A percentile compares a stretch with the other conserved stretches of the same genome.
phyloP scores from a whole-genome alignment of 176 grass and related monocot species.

The Eremochloa ophiuroides region DNA sequence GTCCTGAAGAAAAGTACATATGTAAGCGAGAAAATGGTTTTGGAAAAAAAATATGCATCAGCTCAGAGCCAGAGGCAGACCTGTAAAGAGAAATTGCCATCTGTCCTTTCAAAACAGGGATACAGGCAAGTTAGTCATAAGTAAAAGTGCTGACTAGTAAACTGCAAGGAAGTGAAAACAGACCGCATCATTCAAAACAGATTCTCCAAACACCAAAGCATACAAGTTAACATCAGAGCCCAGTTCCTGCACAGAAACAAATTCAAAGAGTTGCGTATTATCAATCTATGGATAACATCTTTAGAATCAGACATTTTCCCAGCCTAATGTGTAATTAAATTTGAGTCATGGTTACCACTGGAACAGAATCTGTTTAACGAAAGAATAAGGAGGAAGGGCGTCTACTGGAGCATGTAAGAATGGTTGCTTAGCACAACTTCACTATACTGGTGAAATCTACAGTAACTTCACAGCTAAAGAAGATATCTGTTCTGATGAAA shows the following conservation, averaged over 20 bases:
- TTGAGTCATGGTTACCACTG: background rate
- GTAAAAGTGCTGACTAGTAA: background rate
- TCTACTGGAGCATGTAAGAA: background rate
- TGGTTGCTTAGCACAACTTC: background rate
- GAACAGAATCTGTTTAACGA: slow-evolving; percentile 3
- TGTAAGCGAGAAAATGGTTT: slow-evolving; percentile 31
- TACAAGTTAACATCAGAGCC: slow-evolving; percentile 95
- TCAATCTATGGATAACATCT: slow-evolving; percentile 8
- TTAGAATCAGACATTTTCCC: background rate
- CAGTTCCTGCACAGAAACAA: slow-evolving; percentile 73
- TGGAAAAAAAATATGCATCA: slow-evolving; percentile 9
- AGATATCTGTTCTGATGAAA: background rate
- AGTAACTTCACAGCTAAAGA: background rate
- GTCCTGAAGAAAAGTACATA: slow-evolving; percentile 57
- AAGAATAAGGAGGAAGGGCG: background rate
- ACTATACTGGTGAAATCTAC: background rate
- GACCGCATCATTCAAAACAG: slow-evolving; percentile 96
- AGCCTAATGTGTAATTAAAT: background rate
- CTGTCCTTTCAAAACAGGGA: slow-evolving; percentile 58
- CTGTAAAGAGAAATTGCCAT: slow-evolving; percentile 99
- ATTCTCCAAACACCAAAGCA: slow-evolving; percentile 98
- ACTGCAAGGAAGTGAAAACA: slow-evolving; percentile 48
- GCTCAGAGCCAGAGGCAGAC: slow-evolving; percentile 44
- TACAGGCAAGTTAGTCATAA: slow-evolving; percentile 33
- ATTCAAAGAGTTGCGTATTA: background rate